Percentiles rank a stretch among this genome's conserved stretches.
Evolutionary conservation across 2,329 filamentous ascomycete species (phyloP).

Genomic region (Monascus ruber): DNA sequence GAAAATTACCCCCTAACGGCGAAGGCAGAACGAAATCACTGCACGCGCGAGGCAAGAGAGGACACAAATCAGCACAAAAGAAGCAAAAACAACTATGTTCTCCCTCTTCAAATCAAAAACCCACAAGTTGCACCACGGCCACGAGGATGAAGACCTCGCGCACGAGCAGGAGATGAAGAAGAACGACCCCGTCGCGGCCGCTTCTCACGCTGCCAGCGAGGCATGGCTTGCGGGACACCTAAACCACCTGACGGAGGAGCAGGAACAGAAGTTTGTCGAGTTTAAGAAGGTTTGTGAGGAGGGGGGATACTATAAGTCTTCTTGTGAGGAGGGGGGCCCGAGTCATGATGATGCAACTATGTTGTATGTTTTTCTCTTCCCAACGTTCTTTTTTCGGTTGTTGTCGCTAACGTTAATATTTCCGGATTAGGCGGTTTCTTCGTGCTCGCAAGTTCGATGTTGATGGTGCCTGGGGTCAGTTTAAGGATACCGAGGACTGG

Average conservation of each 20-base stretch:
- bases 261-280: conserved; percentile 54
- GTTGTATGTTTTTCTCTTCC: conserved; percentile 26
- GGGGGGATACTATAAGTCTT: conserved; percentile 43
- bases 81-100: neutral
- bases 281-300: conserved; percentile 62
- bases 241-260: conserved; percentile 59
- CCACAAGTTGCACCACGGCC: conserved; percentile 8
- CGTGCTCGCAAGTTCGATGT: conserved; percentile 73
- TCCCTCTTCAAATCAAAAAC: neutral
- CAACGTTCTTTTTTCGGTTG: neutral
- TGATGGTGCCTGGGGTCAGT: conserved; percentile 68
- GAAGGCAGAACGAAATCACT: no score
- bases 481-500: conserved; percentile 82
- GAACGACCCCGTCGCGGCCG: conserved; percentile 25
- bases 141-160: conserved; percentile 13
- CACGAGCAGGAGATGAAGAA: conserved; percentile 18
- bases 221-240: conserved; percentile 53
- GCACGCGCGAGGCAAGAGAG: no score
- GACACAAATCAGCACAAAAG: neutral
- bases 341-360: conserved; percentile 39
- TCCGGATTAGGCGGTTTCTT: conserved; percentile 57
- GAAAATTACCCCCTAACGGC: no score
- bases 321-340: conserved; percentile 19
- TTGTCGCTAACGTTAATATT: conserved; percentile 1
- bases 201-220: conserved; percentile 23